Evolutionary conservation across 2,329 filamentous ascomycete genomes (phyloP).

Genomic region (Fusarium virguliforme): DNA sequence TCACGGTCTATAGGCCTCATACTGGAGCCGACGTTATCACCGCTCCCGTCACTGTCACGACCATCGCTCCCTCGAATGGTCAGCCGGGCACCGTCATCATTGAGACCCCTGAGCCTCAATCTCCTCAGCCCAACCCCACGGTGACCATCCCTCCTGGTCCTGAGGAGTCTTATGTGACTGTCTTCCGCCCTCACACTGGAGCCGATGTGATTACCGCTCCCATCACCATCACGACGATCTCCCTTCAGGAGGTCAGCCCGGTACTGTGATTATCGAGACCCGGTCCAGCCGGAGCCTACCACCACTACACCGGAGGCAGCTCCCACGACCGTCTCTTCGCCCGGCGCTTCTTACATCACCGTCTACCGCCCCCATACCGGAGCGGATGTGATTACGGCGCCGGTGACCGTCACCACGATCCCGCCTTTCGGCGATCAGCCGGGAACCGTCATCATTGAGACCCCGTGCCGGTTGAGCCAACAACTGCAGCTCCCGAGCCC

Average conservation of each 20-base stretch:
- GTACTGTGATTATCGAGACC: conserved; percentile 39
- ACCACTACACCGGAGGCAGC: not conserved
- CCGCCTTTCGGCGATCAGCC: conserved; percentile 27
- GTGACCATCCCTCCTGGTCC: conserved; percentile 30
- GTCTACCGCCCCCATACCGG: conserved; percentile 34
- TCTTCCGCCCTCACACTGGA: conserved; percentile 36
- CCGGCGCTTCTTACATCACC: conserved; percentile 32
- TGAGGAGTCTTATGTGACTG: conserved; percentile 30
- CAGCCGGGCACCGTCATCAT: conserved; percentile 36
- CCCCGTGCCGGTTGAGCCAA: conserved; percentile 6
- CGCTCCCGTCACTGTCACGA: conserved; percentile 34
- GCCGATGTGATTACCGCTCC: conserved; percentile 26
- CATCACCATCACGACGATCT: conserved; percentile 29
- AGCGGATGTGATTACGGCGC: conserved; percentile 24
- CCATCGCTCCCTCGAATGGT: conserved; percentile 25
- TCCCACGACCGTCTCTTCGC: conserved; percentile 27
- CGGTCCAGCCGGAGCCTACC: conserved; percentile 21
- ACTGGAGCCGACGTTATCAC: conserved; percentile 30
- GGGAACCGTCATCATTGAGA: conserved; percentile 41
- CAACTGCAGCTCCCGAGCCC: conserved; percentile 7
- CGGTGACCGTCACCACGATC: conserved; percentile 35
- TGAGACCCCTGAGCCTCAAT: conserved; percentile 24
- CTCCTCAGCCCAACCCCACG: conserved; percentile 22
- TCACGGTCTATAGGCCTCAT: conserved; percentile 31
- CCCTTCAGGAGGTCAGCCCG: conserved; percentile 29